Evolutionary conservation across 2,329 filamentous ascomycete species (phyloP), one percentile per base, ranked within the genome.

Genomic region (Fusarium robinianum): DNA sequence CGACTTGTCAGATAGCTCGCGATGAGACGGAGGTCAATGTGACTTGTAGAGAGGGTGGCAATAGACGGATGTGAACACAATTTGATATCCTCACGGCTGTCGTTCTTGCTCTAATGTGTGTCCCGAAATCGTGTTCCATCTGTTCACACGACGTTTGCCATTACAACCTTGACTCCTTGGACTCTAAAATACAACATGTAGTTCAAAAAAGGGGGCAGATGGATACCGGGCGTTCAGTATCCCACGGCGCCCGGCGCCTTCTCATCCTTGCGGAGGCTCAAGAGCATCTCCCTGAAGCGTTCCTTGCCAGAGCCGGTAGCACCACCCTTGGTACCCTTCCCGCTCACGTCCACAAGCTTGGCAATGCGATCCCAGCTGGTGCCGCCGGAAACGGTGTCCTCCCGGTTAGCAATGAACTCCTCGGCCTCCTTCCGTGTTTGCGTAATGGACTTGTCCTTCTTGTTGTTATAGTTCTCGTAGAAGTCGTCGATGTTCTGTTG

Each of bases 311-410:
- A 95, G 31, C 91, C 92, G 49, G 84, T 84, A 29, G 88, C 90
- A 64, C 91, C 92, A 46, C 92, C 91, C 70, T 85, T 88, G 47
- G 81, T 74, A 10, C 92, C 90, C 75, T 97, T 99, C 51, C 94
- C 94, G 63, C 90, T 96, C 55, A 99, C 72, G 71, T 99, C 94
- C n/a, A 97, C 91, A 60, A 99, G 72, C 76, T 97, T 99, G 16
- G 91, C 87, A 64, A 99, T 97, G 58, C 94, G 86, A 74, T 99
- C 94, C 94, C 94, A 99, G 78, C 89, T 95, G 5, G 94, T 99
- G 51, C 94, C 94, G 36, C 94, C 94, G 8, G 89, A 89, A 16
- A 90, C 88, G 25, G 91, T 96, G 68, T 97, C 91, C 68, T 99
- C 92, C 49, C 91, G 83, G 69, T 78, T 90, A 41, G 81, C 85